Percentiles rank a stretch among this genome's conserved stretches.
Evolutionary conservation across 2,329 filamentous ascomycete species (phyloP).

Genomic region (Torrubiella hemipterigena): DNA sequence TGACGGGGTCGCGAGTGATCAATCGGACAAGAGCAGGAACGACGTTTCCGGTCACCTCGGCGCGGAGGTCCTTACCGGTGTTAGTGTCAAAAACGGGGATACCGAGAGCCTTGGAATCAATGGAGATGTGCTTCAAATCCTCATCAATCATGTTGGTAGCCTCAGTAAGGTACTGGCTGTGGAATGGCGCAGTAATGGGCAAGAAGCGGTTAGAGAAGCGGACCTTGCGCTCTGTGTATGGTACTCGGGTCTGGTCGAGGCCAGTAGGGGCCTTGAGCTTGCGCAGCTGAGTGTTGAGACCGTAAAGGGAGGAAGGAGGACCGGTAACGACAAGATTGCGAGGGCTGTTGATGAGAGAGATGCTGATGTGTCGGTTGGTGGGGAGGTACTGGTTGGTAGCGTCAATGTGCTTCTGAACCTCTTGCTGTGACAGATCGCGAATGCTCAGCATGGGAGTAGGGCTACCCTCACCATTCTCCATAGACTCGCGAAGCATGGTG

Average conservation of each 20-base stretch:
- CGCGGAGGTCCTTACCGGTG: slow-evolving; percentile 73
- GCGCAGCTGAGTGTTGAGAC: slow-evolving; percentile 85
- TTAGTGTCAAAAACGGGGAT: slow-evolving; percentile 87
- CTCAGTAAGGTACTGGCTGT: slow-evolving; percentile 83
- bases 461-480: slow-evolving; percentile 86
- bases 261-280: slow-evolving; percentile 98
- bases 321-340: slow-evolving; percentile 95
- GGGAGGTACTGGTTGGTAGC: slow-evolving; percentile 95
- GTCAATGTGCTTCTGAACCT: slow-evolving; percentile 94
- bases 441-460: slow-evolving; percentile 98
- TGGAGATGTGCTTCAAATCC: slow-evolving; percentile 72
- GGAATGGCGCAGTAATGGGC: slow-evolving; percentile 95
- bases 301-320: slow-evolving; percentile 89
- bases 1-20: slow-evolving; percentile 86
- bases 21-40: slow-evolving; percentile 79
- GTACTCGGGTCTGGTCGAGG: slow-evolving; percentile 86
- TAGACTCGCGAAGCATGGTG: slow-evolving; percentile 79
- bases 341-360: slow-evolving; percentile 93
- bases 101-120: slow-evolving; percentile 59
- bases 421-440: slow-evolving; percentile 74
- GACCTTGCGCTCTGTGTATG: slow-evolving; percentile 89
- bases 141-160: slow-evolving; percentile 75
- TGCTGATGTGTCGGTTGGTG: slow-evolving; percentile 80
- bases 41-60: slow-evolving; percentile 60
- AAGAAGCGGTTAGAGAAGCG: slow-evolving; percentile 95